Conservation (phyloP, 2,329 filamentous ascomycete species). For the Fusarium sp. region DNA sequence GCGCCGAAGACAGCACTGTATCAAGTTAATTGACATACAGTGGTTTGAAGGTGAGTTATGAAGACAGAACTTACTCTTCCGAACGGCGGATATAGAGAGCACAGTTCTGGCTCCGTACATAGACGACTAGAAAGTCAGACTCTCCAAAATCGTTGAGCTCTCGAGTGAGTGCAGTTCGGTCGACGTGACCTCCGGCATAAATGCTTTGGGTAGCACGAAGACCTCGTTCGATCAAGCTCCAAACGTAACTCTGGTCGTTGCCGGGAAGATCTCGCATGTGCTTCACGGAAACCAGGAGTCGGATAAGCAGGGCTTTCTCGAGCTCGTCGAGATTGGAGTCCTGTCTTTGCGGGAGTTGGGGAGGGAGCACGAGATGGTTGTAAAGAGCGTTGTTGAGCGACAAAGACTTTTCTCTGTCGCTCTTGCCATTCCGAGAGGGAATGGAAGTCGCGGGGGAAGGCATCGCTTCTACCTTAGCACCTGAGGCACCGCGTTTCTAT, state of each 20-base stretch:
- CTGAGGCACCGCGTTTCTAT: neutral
- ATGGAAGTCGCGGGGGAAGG: neutral
- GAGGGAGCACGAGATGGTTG: constrained; percentile 38
- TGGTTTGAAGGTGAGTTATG: neutral
- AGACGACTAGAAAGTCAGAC: constrained; percentile 28
- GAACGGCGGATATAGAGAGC: constrained; percentile 42
- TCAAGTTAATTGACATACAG: neutral
- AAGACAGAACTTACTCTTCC: constrained; percentile 37
- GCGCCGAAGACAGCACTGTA: constrained; percentile 35
- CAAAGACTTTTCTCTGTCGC: neutral
- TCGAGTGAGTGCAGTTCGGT: constrained; percentile 20
- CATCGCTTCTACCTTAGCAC: neutral
- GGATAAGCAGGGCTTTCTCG: constrained; percentile 21
- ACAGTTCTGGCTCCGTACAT: constrained; percentile 44
- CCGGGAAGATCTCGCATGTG: constrained; percentile 21
- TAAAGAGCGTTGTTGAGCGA: constrained; percentile 33
- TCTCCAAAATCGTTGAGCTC: constrained; percentile 27
- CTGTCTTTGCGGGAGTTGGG: constrained; percentile 31
- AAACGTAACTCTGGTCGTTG: constrained; percentile 17
- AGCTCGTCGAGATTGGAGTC: constrained; percentile 25
- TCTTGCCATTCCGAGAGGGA: neutral
- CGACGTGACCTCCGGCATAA: constrained; percentile 23
- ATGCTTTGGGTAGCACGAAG: constrained; percentile 32
- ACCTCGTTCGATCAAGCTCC: constrained; percentile 29
- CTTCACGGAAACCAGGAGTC: constrained; percentile 23